These are phyloP conservation scores for Aspergillus aculeatinus DNA, from an alignment of 2,329 filamentous ascomycete species.

Conservation along the genomic window DNA sequence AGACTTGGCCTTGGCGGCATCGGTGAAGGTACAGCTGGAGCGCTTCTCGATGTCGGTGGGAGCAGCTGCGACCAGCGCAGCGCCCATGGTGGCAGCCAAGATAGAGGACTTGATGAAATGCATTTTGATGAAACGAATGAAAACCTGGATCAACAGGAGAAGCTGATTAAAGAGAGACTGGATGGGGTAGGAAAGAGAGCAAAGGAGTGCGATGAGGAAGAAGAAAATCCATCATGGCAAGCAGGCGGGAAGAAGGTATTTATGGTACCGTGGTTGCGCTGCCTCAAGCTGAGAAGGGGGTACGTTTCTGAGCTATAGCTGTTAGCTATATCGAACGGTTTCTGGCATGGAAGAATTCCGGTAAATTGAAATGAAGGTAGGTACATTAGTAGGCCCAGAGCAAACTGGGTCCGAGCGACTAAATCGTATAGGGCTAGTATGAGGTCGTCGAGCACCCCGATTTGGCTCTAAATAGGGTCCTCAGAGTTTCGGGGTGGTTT, in stretches of 20 bases:
- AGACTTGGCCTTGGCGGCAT: slow-evolving; percentile 27
- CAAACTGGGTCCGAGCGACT: not conserved
- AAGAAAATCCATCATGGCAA: not conserved
- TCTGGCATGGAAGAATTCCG: not conserved
- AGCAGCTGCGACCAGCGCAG: slow-evolving; percentile 15
- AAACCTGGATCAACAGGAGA: slow-evolving; percentile 14
- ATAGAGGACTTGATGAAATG: slow-evolving; percentile 15
- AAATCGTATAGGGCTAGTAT: not conserved
- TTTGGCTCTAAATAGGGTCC: not conserved
- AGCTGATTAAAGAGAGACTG: slow-evolving; percentile 9
- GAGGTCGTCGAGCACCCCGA: not conserved
- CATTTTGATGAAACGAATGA: slow-evolving; percentile 13
- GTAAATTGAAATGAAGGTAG: not conserved
- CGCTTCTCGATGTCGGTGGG: slow-evolving; percentile 10
- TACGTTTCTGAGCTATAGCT: not conserved
- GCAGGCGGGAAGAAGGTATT: not conserved
- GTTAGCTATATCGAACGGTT: not conserved
- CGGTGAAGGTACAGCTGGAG: slow-evolving; percentile 33
- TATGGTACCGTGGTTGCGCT: not conserved
- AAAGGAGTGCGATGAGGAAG: not conserved
- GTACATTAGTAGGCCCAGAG: not conserved
- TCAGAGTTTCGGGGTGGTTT: not conserved
- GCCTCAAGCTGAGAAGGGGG: not conserved
- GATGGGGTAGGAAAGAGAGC: not conserved
- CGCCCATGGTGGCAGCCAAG: slow-evolving; percentile 15